These are phyloP conservation scores for Clavispora phyllophila DNA, from an alignment of 805 yeast genomes.

Conservation along the genomic window DNA sequence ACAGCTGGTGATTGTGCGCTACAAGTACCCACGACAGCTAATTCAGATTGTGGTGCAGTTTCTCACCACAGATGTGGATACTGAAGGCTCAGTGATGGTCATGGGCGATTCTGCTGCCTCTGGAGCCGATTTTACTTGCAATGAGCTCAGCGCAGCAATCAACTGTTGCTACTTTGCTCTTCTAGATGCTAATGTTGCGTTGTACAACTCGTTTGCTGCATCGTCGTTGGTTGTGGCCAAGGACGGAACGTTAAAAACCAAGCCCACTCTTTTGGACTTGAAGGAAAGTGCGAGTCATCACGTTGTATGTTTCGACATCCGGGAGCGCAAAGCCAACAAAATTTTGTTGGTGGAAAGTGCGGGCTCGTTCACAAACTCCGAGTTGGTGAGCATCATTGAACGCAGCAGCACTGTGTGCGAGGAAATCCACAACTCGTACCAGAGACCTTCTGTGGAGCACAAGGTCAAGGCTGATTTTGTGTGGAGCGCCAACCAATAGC, in stretches of 20 bases:
- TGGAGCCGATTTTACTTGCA: constrained; percentile 27
- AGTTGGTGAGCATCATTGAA: constrained; percentile 50
- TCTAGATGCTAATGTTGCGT: constrained; percentile 72
- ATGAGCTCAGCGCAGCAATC: constrained; percentile 63
- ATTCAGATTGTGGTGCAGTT: constrained; percentile 41
- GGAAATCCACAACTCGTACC: constrained; percentile 37
- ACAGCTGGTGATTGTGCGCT: constrained; percentile 53
- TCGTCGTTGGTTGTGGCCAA: constrained; percentile 34
- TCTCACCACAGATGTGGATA: constrained; percentile 23
- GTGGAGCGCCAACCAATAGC: constrained; percentile 40
- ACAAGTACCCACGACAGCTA: constrained; percentile 70
- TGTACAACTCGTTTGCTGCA: constrained; percentile 59
- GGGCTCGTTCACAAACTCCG: constrained; percentile 61
- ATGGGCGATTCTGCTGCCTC: constrained; percentile 15
- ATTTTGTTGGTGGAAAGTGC: constrained; percentile 66
- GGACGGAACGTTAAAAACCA: constrained; percentile 4
- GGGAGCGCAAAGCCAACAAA: constrained; percentile 46
- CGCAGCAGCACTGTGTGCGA: constrained; percentile 45
- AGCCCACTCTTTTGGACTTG: constrained; percentile 46
- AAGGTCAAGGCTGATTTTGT: constrained; percentile 51
- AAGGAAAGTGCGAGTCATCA: constrained; percentile 53
- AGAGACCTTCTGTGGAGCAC: constrained; percentile 41
- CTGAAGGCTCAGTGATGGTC: constrained; percentile 10
- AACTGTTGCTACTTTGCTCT: constrained; percentile 74
- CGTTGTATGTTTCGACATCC: constrained; percentile 55